phyloP scores from a whole-genome alignment of 2,329 filamentous ascomycete genomes.

The Massarina eburnea region DNA sequence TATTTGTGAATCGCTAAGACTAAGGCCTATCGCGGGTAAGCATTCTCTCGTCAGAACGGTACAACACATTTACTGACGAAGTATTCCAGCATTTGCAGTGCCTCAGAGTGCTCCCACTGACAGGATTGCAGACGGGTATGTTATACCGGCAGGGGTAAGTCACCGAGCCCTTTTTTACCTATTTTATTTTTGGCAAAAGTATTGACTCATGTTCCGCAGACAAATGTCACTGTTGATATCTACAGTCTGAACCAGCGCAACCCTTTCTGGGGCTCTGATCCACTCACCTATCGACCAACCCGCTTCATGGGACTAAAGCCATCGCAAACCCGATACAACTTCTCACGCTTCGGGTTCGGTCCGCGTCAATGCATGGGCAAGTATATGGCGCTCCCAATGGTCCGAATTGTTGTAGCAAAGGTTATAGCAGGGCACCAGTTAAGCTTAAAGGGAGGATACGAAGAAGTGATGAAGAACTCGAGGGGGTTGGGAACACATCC shows the following conservation, averaged over 20 bases:
- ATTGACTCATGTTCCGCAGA: constrained; percentile 26
- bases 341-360: constrained; percentile 47
- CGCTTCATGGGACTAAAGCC: constrained; percentile 10
- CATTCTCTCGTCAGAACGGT: no score
- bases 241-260: constrained; percentile 48
- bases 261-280: constrained; percentile 46
- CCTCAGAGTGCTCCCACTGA: no score
- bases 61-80: no score
- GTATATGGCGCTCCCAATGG: constrained; percentile 41
- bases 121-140: no score
- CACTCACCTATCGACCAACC: constrained; percentile 36
- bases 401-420: no score
- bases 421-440: no score
- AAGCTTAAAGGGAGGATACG: no score
- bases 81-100: no score
- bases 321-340: constrained; percentile 36
- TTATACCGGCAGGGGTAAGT: constrained; percentile 45
- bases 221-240: constrained; percentile 49
- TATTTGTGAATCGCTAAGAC: background rate
- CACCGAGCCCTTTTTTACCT: constrained; percentile 47
- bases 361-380: constrained; percentile 48
- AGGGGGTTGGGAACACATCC: no score
- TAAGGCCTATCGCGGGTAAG: no score
- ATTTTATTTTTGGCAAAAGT: constrained; percentile 44
- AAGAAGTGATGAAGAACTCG: no score